Conservation (phyloP, 176 grass and related monocot species). For the Ensete ventricosum region DNA sequence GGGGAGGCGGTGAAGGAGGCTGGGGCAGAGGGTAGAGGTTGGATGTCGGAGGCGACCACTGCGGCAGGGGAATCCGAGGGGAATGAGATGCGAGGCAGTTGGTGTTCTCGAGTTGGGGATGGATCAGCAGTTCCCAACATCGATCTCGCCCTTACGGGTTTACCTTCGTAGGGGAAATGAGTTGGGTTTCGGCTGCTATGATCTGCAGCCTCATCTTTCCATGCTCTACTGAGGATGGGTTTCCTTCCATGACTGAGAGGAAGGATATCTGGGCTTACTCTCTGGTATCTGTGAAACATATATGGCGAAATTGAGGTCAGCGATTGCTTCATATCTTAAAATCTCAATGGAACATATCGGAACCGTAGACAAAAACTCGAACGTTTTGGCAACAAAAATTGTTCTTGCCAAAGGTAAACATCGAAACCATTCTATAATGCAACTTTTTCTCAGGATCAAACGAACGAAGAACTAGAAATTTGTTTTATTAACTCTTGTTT, state of each 20-base stretch:
- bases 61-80: constrained; percentile 15
- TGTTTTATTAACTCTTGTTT: too few relatives aligned
- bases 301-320: neutral
- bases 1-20: neutral
- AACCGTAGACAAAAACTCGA: neutral
- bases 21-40: neutral
- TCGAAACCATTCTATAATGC: too few relatives aligned
- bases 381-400: too few relatives aligned
- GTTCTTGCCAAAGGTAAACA: too few relatives aligned
- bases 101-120: constrained; percentile 14
- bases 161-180: constrained; percentile 16
- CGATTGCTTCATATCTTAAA: neutral
- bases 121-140: constrained; percentile 7
- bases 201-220: constrained; percentile 22
- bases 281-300: constrained; percentile 40
- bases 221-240: constrained; percentile 26
- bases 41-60: neutral
- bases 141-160: constrained; percentile 26
- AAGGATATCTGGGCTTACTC: constrained; percentile 40
- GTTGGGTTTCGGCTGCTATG: constrained; percentile 15
- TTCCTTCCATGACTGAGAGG: constrained; percentile 36
- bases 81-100: constrained; percentile 6
- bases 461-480: neutral
- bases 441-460: neutral
- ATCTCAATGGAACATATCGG: neutral